Percentiles rank a stretch among this genome's conserved stretches.
Conservation (phyloP, 768 basidiomycete genomes). For the Termitomyces sp. region DNA sequence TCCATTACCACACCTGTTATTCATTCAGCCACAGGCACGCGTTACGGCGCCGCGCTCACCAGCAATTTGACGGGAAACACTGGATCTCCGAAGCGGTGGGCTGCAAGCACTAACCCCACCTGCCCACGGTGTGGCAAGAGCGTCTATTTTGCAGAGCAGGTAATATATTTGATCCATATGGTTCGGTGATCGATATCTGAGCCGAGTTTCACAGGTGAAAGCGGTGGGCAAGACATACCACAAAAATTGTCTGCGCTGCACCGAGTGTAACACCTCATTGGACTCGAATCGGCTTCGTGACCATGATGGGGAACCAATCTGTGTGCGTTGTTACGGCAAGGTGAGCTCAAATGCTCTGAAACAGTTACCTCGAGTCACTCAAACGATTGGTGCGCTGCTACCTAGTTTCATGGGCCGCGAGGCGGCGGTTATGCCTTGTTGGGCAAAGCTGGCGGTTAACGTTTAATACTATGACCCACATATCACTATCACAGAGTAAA, state of each 20-base stretch:
- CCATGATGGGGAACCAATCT: constrained; percentile 71
- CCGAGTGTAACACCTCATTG: constrained; percentile 64
- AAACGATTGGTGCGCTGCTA: background rate
- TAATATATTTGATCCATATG: constrained; percentile 18
- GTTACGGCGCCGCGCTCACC: constrained; percentile 60
- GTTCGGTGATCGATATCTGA: constrained; percentile 7
- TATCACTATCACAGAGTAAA: background rate
- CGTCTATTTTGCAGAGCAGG: constrained; percentile 88
- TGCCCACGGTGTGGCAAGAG: constrained; percentile 73
- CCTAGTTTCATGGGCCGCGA: constrained; percentile 75
- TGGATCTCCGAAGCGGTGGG: constrained; percentile 50
- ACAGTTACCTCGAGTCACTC: background rate
- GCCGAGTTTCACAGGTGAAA: constrained; percentile 56
- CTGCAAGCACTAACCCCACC: constrained; percentile 43
- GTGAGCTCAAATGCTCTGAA: constrained; percentile 22
- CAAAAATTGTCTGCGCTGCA: constrained; percentile 74
- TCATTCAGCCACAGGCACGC: constrained; percentile 56
- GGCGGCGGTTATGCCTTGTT: constrained; percentile 76
- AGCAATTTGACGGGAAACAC: constrained; percentile 37
- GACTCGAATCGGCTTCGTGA: constrained; percentile 75
- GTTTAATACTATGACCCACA: too few species aligned
- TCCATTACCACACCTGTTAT: constrained; percentile 25
- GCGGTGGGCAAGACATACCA: constrained; percentile 82
- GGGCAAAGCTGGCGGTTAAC: constrained; percentile 34
- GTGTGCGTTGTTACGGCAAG: constrained; percentile 75